Conservation (phyloP, 2,329 filamentous ascomycete genomes). For the Amylocarpus encephaloides region DNA sequence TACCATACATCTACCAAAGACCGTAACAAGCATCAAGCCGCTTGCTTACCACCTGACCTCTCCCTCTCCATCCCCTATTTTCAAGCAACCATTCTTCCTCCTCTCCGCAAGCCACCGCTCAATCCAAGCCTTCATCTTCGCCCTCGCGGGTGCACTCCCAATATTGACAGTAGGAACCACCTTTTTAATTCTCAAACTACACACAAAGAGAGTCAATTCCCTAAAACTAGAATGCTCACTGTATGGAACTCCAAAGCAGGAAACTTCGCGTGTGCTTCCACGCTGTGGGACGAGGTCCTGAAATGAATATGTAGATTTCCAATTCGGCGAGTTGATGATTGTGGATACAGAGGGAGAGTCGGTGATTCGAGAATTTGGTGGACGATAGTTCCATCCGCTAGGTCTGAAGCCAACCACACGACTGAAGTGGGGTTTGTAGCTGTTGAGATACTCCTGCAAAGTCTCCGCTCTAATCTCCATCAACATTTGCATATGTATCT, state of each 20-base stretch:
- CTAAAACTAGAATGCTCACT: conserved; percentile 93
- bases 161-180: conserved; percentile 92
- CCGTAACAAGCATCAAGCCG: not conserved
- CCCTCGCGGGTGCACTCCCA: conserved; percentile 50
- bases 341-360: conserved; percentile 58
- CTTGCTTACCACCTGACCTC: conserved; percentile 25
- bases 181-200: conserved; percentile 77
- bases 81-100: conserved; percentile 47
- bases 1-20: not conserved
- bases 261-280: conserved; percentile 73
- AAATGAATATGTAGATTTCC: conserved; percentile 68
- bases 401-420: conserved; percentile 87
- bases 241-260: conserved; percentile 92
- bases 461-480: conserved; percentile 93
- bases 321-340: conserved; percentile 54
- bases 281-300: conserved; percentile 72
- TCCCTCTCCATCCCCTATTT: conserved; percentile 24
- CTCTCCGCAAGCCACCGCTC: conserved; percentile 57
- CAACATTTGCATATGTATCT: conserved; percentile 96
- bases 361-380: conserved; percentile 52
- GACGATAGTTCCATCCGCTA: conserved; percentile 89
- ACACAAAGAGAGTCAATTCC: conserved; percentile 89
- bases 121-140: conserved; percentile 58
- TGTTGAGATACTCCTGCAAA: conserved; percentile 78
- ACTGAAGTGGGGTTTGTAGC: conserved; percentile 74